A percentile compares a stretch with the other conserved stretches of the same genome.
Evolutionary conservation across 805 yeast genomes (phyloP).

Genomic region (Myxozyma melibiosi): DNA sequence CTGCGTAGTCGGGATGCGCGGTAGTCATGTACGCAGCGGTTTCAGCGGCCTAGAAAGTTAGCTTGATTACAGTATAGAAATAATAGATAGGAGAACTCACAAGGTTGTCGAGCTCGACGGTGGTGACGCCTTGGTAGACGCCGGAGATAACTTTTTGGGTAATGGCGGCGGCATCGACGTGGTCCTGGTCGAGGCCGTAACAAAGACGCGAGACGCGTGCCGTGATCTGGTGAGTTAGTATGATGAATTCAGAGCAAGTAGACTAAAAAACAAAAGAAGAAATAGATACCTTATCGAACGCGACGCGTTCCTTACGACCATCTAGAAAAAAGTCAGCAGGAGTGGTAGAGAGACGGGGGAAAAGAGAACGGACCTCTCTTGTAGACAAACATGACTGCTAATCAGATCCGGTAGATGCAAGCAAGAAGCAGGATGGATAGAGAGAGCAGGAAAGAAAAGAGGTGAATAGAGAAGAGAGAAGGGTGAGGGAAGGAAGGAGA

Average conservation of each 20-base stretch:
- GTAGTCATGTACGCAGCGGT: constrained; percentile 98
- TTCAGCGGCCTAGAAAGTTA: constrained; percentile 67
- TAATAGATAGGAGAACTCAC: constrained; percentile 31
- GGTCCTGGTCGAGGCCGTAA: constrained; percentile 87
- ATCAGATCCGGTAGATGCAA: no score
- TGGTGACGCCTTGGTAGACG: constrained; percentile 95
- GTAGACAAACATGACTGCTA: constrained; percentile 32
- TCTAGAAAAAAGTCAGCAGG: constrained; percentile 46
- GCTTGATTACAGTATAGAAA: constrained; percentile 35
- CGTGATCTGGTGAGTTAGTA: constrained; percentile 64
- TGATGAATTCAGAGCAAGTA: neutral
- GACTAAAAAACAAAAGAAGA: neutral
- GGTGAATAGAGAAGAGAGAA: neutral
- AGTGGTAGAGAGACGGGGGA: neutral
- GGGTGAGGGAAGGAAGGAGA: neutral
- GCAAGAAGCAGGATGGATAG: no score
- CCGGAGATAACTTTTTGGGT: constrained; percentile 96
- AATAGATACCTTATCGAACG: constrained; percentile 60
- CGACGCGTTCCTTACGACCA: constrained; percentile 87
- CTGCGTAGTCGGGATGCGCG: constrained; percentile 96
- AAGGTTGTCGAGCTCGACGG: constrained; percentile 68
- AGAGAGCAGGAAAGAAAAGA: neutral
- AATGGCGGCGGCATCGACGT: constrained; percentile 92
- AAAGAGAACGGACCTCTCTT: constrained; percentile 32
- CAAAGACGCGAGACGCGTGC: constrained; percentile 92